These are phyloP conservation scores for Lunularia cruciata DNA, from an alignment of 225 moss, liverwort and hornwort genomes.

Conservation along the genomic window DNA sequence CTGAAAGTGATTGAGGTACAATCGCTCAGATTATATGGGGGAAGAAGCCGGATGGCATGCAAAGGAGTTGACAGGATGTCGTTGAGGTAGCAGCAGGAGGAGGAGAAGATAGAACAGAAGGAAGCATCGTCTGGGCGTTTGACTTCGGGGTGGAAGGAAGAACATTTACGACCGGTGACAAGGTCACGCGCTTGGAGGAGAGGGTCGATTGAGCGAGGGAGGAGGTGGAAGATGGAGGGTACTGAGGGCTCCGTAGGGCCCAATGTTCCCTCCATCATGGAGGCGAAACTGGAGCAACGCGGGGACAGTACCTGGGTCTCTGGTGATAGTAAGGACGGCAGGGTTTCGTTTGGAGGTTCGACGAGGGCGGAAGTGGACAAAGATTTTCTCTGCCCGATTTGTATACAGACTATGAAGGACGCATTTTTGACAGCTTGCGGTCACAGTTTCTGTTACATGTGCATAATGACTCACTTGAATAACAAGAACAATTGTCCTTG, in stretches of 20 bases:
- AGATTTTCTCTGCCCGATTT: constrained; percentile 96
- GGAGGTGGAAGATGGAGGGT: constrained; percentile 57
- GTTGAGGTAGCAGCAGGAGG: no score
- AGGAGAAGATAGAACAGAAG: background rate
- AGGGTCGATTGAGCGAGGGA: background rate
- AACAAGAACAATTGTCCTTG: constrained; percentile 92
- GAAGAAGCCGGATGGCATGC: no score
- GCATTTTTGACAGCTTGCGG: constrained; percentile 92
- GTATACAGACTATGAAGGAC: constrained; percentile 96
- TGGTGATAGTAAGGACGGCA: constrained; percentile 53
- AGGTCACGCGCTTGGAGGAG: background rate
- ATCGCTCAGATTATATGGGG: no score
- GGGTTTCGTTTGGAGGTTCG: constrained; percentile 35
- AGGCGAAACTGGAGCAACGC: constrained; percentile 60
- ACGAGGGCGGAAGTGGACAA: constrained; percentile 65
- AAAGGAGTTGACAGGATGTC: no score
- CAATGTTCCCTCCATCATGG: constrained; percentile 68
- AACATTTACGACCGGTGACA: background rate
- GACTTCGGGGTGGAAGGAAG: background rate
- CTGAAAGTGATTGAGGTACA: no score
- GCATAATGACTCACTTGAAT: constrained; percentile 85
- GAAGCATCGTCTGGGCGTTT: no score
- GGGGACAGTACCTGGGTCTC: constrained; percentile 58
- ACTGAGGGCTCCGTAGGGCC: constrained; percentile 70
- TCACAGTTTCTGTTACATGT: constrained; percentile 98